A percentile compares a stretch with the other conserved stretches of the same genome.
phyloP scores from a whole-genome alignment of 768 basidiomycete genomes.

The Leccinum variicolor region DNA sequence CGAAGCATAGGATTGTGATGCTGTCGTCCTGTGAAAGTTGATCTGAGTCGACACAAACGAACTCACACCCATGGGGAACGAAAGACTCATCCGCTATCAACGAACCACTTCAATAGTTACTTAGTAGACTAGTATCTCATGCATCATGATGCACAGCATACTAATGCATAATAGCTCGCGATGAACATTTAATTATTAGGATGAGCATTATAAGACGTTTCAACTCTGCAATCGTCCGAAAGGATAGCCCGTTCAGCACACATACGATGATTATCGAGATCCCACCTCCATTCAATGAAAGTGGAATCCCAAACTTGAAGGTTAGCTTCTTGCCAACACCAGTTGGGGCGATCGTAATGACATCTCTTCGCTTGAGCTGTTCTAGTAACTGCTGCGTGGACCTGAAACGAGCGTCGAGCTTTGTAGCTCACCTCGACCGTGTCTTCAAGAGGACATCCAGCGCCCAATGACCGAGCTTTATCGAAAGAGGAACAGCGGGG shows the following conservation, averaged over 20 bases:
- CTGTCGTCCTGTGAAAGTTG: neutral
- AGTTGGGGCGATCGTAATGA: neutral
- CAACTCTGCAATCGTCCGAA: too few relatives aligned
- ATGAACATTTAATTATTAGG: too few relatives aligned
- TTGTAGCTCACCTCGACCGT: too few relatives aligned
- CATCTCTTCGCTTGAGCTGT: too few relatives aligned
- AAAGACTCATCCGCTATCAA: neutral
- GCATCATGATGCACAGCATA: neutral
- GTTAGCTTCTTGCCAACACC: neutral
- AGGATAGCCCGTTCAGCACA: neutral
- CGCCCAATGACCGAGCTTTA: too few relatives aligned
- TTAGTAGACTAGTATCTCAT: too few relatives aligned
- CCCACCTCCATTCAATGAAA: neutral
- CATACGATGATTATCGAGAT: neutral
- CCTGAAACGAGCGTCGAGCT: too few relatives aligned
- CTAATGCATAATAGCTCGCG: too few relatives aligned
- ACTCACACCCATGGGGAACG: neutral
- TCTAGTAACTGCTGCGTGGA: too few relatives aligned
- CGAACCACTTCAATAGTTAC: neutral
- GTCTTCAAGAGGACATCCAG: too few relatives aligned
- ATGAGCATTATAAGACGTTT: too few relatives aligned
- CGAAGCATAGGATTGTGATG: neutral
- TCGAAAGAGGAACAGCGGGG: too few relatives aligned
- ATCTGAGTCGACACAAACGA: neutral
- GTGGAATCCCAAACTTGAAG: neutral